Conservation (phyloP, 768 basidiomycete genomes). For the Pulveroboletus sp. region DNA sequence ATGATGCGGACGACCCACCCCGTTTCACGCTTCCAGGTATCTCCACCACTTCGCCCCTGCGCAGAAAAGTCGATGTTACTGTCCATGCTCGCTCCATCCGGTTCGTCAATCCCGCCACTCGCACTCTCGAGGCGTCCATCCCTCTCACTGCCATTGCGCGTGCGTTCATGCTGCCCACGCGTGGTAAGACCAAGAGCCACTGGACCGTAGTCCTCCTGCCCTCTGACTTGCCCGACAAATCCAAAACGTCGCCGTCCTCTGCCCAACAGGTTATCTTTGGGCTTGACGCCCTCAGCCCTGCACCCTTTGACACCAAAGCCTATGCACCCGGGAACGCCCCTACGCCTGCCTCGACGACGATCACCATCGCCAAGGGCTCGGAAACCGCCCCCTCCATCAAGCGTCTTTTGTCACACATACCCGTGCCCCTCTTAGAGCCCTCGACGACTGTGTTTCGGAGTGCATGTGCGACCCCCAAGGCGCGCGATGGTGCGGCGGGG, state of each 20-base stretch:
- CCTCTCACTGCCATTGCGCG: slow-evolving; percentile 50
- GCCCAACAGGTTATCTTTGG: slow-evolving; percentile 66
- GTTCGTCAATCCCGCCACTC: slow-evolving; percentile 49
- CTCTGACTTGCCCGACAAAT: slow-evolving; percentile 48
- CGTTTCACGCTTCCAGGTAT: slow-evolving; percentile 59
- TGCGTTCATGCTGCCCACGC: slow-evolving; percentile 69
- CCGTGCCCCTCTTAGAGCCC: slow-evolving; percentile 44
- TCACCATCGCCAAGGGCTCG: slow-evolving; percentile 46
- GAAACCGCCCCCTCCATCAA: slow-evolving; percentile 48
- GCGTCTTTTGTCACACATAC: slow-evolving; percentile 49
- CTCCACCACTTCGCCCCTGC: slow-evolving; percentile 68
- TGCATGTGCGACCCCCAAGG: slow-evolving; percentile 37
- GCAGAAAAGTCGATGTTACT: slow-evolving; percentile 70
- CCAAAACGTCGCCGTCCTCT: slow-evolving; percentile 34
- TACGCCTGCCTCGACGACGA: slow-evolving; percentile 31
- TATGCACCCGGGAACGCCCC: slow-evolving; percentile 26
- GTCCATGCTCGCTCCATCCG: slow-evolving; percentile 48
- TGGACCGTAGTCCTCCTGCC: slow-evolving; percentile 69
- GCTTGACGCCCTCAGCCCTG: slow-evolving; percentile 52
- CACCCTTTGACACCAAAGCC: slow-evolving; percentile 43
- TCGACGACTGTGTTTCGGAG: slow-evolving; percentile 53
- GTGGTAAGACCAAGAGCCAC: slow-evolving; percentile 66
- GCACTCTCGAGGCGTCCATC: slow-evolving; percentile 46
- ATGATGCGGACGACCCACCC: slow-evolving; percentile 38
- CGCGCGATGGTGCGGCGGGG: slow-evolving; percentile 49